These are phyloP conservation scores for Mycena sp. DNA, from an alignment of 1,284 basidiomycete genomes.

Conservation along the genomic window DNA sequence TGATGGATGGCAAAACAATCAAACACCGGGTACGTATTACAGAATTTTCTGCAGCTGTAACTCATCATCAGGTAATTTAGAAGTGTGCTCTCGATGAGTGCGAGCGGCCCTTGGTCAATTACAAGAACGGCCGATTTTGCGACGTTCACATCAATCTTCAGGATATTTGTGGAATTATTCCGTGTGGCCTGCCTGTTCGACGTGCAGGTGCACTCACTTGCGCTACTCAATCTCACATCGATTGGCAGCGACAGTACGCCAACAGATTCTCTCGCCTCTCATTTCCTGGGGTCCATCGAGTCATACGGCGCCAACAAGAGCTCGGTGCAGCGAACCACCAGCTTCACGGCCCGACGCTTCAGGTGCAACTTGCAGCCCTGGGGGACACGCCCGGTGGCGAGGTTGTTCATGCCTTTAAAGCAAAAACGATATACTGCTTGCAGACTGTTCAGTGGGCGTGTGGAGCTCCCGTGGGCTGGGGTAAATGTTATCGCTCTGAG, in stretches of 20 bases:
- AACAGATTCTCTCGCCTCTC: slow-evolving; percentile 7
- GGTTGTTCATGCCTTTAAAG: background rate
- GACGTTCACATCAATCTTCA: background rate
- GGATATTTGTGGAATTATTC: background rate
- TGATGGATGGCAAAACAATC: no score
- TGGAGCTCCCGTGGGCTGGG: background rate
- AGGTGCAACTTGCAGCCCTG: background rate
- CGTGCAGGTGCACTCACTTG: slow-evolving; percentile 2
- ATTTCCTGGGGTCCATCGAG: slow-evolving; percentile 14
- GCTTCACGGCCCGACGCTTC: background rate
- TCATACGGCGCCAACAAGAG: slow-evolving; percentile 6
- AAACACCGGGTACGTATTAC: no score
- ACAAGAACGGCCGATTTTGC: background rate
- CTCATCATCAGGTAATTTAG: no score
- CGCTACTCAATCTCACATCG: background rate
- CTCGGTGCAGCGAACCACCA: background rate
- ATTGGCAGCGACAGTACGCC: slow-evolving; percentile 6
- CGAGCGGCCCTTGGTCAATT: no score
- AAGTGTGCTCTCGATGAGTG: no score
- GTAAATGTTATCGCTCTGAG: background rate
- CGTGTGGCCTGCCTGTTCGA: background rate
- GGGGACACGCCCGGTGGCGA: background rate
- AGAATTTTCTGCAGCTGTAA: no score
- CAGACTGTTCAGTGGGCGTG: background rate
- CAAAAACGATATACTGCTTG: background rate